Base-by-base conservation (phyloP, 2,329 filamentous ascomycete species). In the Aspergillus thermomutatus region DNA sequence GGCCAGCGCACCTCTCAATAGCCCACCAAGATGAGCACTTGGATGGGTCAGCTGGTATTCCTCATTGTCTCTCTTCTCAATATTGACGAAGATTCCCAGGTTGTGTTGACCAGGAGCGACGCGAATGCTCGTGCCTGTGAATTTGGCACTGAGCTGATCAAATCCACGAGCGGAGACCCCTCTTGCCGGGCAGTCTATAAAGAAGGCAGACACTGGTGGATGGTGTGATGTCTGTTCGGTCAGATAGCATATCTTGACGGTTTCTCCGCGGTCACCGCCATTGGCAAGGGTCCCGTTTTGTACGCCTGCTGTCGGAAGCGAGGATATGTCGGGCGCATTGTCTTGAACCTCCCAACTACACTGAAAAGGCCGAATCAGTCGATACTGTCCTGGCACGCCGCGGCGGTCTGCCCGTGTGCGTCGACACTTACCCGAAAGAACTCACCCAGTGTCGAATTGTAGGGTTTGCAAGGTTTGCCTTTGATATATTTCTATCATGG, bases 191-290 rank as follows among this genome's bases (percentile, higher is more conserved):
- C 94, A 99, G 69, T 92, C 88, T 62, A 97, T 87, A 73, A 90
- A 93, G 75, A 96, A 99, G 14, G 94, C 94, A 65, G 93, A 97
- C 63, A 99, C 93, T 9, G 94, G 94, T 34, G 94, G 94, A 75
- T 99, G 94, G 69, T 99, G 94, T 7, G 92, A 97, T 8, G 94
- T 99, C 77, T 99, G 94, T 77, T 99, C 94, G 26, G 94, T 97
- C 59, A 99, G 82, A 72, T 96, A 99, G 9, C 92, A 96, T 65
- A 99, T 85, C 65, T 88, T 90, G 65, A 96, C 83, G 27, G 81
- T 82, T 64, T 77, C 66, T 49, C 77, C 75, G 58, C 74, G 72
- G 62, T 61, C 63, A 55, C 65, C 58, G 31, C 62, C 69, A 55
- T 64, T 69, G 45, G 67, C 64, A 53, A 69, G 73, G 66, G 66